A percentile compares a stretch with the other conserved stretches of the same genome.
phyloP scores from a whole-genome alignment of 2,329 filamentous ascomycete species.

The Phialemonium atrogriseum region DNA sequence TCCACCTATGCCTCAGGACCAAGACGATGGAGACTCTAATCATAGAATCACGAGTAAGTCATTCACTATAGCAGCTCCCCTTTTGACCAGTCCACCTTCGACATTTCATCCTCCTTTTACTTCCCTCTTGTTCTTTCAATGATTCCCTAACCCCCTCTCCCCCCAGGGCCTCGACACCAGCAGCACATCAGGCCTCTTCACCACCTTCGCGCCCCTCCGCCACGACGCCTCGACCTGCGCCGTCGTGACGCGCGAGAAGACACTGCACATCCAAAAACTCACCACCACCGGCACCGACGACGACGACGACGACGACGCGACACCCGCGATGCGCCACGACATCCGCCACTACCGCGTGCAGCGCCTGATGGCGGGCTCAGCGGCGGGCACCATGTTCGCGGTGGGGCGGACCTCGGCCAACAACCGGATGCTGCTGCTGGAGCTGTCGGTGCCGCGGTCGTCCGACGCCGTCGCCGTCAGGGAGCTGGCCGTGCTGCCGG shows the following conservation, averaged over 20 bases:
- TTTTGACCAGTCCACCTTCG: too few relatives aligned
- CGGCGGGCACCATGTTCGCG: slow-evolving; percentile 15
- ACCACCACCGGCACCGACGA: too few relatives aligned
- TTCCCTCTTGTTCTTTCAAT: too few relatives aligned
- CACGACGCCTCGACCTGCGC: slow-evolving; percentile 11
- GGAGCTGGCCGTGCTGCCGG: slow-evolving; percentile 9
- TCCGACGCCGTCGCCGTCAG: slow-evolving; percentile 4
- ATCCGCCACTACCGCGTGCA: slow-evolving; percentile 20
- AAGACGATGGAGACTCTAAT: slow-evolving; percentile 8
- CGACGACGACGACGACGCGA: slow-evolving; percentile 4
- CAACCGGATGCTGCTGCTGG: slow-evolving; percentile 15
- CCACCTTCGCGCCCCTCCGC: slow-evolving; percentile 18
- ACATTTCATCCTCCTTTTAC: too few relatives aligned
- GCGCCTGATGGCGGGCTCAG: slow-evolving; percentile 13
- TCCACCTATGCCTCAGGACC: slow-evolving; percentile 11
- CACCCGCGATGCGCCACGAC: slow-evolving; percentile 10
- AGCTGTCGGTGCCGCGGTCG: slow-evolving; percentile 11
- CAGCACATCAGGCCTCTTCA: slow-evolving; percentile 18
- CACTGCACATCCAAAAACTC: slow-evolving; percentile 15
- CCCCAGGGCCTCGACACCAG: slow-evolving; percentile 15
- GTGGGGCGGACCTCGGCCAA: slow-evolving; percentile 13
- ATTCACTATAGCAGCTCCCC: neutral
- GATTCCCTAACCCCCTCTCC: too few relatives aligned
- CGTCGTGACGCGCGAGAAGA: slow-evolving; percentile 18
- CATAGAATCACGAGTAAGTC: slow-evolving; percentile 12